A percentile compares a stretch with the other conserved stretches of the same genome.
phyloP scores from a whole-genome alignment of 495 filamentous ascomycete genomes.

The Tetracladium marchalianum region DNA sequence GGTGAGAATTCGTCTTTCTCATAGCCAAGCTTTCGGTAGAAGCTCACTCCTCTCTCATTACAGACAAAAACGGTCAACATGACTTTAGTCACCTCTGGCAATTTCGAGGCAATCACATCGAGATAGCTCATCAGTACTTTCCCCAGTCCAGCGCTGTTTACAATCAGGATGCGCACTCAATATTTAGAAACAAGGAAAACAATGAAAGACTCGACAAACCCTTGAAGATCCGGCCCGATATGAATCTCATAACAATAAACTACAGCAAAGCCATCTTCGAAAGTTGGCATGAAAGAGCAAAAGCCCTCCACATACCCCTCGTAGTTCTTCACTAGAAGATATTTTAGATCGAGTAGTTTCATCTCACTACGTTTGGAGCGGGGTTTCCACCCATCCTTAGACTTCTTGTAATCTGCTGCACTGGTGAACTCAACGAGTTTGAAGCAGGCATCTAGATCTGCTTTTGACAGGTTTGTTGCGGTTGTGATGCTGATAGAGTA shows the following conservation, averaged over 20 bases:
- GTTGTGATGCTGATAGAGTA: constrained; percentile 38
- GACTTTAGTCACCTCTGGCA: constrained; percentile 51
- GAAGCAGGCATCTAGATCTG: constrained; percentile 59
- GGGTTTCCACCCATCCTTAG: constrained; percentile 59
- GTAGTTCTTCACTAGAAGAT: constrained; percentile 43
- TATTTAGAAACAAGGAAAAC: neutral
- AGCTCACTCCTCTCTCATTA: constrained; percentile 49
- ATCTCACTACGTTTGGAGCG: constrained; percentile 65
- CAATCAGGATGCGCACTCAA: constrained; percentile 3
- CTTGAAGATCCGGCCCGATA: constrained; percentile 43
- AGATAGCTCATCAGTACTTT: constrained; percentile 33
- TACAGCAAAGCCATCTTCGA: constrained; percentile 64
- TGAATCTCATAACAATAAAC: constrained; percentile 89
- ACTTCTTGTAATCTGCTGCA: constrained; percentile 51
- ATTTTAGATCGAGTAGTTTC: constrained; percentile 58
- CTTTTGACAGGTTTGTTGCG: constrained; percentile 32
- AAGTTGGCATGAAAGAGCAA: constrained; percentile 72
- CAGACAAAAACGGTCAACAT: constrained; percentile 79
- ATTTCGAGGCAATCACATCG: constrained; percentile 29
- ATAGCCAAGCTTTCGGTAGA: constrained; percentile 66
- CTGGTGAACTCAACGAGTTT: constrained; percentile 63
- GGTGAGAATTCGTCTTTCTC: constrained; percentile 57
- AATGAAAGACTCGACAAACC: constrained; percentile 15
- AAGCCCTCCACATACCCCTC: constrained; percentile 45
- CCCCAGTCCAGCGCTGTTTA: constrained; percentile 36